A percentile compares a stretch with the other conserved stretches of the same genome.
These are phyloP conservation scores for Marasmius tenuissimus DNA, from an alignment of 1,284 basidiomycete species.

Conservation along the genomic window DNA sequence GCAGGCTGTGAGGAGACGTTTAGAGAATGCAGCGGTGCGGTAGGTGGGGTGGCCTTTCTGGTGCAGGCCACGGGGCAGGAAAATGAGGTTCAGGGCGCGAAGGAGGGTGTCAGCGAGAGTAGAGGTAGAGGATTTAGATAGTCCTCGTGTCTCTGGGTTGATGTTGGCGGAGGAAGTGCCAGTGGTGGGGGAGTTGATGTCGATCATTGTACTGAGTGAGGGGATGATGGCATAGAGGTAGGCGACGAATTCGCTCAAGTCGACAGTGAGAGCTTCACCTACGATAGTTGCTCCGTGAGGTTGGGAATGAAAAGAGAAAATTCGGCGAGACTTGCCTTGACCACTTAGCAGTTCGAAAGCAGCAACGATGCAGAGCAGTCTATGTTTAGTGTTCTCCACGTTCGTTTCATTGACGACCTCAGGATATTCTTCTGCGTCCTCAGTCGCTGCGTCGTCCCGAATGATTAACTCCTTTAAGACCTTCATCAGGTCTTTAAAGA, in stretches of 20 bases:
- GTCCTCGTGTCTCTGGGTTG: not conserved
- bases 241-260: constrained; percentile 87
- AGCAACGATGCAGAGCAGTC: constrained; percentile 88
- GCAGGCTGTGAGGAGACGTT: constrained; percentile 80
- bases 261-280: constrained; percentile 96
- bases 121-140: constrained; percentile 18
- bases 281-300: constrained; percentile 10
- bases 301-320: not conserved
- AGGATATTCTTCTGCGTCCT: not conserved
- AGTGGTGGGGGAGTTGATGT: constrained; percentile 41
- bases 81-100: constrained; percentile 78
- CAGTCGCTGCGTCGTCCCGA: not conserved
- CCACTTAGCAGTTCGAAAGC: constrained; percentile 96
- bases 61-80: constrained; percentile 64
- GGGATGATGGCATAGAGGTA: constrained; percentile 73
- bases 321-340: constrained; percentile 68
- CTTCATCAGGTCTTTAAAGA: constrained; percentile 93
- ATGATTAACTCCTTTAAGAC: constrained; percentile 81
- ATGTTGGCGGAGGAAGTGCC: constrained; percentile 21
- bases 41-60: constrained; percentile 51
- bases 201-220: constrained; percentile 53
- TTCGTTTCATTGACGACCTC: not conserved
- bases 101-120: constrained; percentile 79
- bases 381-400: constrained; percentile 52
- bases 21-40: constrained; percentile 88